Percentiles rank a stretch among this genome's conserved stretches.
phyloP scores from a whole-genome alignment of 768 basidiomycete genomes.

The Agaricus bisporus region DNA sequence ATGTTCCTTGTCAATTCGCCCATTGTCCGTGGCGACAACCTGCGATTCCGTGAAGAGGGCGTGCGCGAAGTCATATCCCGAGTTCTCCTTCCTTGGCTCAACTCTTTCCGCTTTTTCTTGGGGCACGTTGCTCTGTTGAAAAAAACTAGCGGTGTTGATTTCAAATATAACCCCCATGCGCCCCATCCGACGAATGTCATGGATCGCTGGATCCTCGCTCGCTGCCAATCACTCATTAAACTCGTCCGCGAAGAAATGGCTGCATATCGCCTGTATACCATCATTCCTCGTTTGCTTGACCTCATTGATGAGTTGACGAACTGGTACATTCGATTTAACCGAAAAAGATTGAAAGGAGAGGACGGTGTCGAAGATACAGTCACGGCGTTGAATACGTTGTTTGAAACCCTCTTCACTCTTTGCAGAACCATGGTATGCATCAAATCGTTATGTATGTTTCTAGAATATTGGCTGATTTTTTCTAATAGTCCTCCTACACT shows the following conservation, averaged over 20 bases:
- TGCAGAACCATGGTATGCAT: slow-evolving; percentile 84
- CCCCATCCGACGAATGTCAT: slow-evolving; percentile 87
- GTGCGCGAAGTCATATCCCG: slow-evolving; percentile 94
- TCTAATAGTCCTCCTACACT: slow-evolving; percentile 85
- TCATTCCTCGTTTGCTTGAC: slow-evolving; percentile 90
- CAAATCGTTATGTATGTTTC: neutral
- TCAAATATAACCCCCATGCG: slow-evolving; percentile 85
- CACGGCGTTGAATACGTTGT: slow-evolving; percentile 88
- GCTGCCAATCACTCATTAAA: slow-evolving; percentile 95
- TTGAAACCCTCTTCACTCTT: slow-evolving; percentile 91
- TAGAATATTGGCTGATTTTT: slow-evolving; percentile 1
- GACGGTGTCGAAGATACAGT: slow-evolving; percentile 84
- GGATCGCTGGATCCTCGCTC: slow-evolving; percentile 97
- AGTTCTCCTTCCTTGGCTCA: slow-evolving; percentile 97
- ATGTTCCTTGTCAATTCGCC: slow-evolving; percentile 99
- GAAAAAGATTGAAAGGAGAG: slow-evolving; percentile 92
- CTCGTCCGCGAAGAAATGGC: slow-evolving; percentile 94
- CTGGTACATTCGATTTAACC: slow-evolving; percentile 99
- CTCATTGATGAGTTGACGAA: slow-evolving; percentile 96
- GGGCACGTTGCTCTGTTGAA: slow-evolving; percentile 87
- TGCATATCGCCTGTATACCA: slow-evolving; percentile 94
- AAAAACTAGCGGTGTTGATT: slow-evolving; percentile 70
- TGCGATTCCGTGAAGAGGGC: slow-evolving; percentile 96
- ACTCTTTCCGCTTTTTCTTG: slow-evolving; percentile 98
- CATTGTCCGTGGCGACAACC: slow-evolving; percentile 94